Conservation (phyloP, 2,329 filamentous ascomycete genomes). For the Monosporascus cannonballus region DNA sequence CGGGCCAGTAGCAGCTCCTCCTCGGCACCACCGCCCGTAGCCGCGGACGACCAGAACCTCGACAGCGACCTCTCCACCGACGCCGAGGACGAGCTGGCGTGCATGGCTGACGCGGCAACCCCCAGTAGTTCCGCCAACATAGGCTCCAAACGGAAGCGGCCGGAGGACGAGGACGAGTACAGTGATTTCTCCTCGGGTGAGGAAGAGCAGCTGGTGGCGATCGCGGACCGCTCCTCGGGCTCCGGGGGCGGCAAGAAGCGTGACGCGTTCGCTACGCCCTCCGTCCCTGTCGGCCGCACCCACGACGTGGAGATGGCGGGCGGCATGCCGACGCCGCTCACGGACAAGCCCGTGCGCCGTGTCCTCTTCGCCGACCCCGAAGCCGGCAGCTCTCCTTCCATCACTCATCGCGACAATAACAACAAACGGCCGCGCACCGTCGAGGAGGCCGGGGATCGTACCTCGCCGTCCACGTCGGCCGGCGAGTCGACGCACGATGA, state of each 20-base stretch:
- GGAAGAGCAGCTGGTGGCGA: constrained; percentile 17
- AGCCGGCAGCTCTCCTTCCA: constrained; percentile 8
- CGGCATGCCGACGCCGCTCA: constrained; percentile 22
- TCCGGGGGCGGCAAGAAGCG: constrained; percentile 3
- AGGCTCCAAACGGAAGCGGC: constrained; percentile 20
- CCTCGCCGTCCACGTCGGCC: not conserved
- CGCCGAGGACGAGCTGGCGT: constrained; percentile 7
- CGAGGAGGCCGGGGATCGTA: not conserved
- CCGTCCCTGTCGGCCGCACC: constrained; percentile 1
- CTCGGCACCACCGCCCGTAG: not conserved
- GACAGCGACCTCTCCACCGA: constrained; percentile 1
- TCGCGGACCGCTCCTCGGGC: constrained; percentile 12
- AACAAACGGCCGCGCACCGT: constrained; percentile 11
- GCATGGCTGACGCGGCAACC: not conserved
- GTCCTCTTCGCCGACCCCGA: constrained; percentile 21
- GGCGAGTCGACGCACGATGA: constrained; percentile 15
- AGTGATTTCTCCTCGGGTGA: constrained; percentile 22
- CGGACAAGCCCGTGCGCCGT: constrained; percentile 19
- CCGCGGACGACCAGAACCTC: constrained; percentile 6
- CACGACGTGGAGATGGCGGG: constrained; percentile 3
- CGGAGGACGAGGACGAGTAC: constrained; percentile 16
- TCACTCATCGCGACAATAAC: not conserved
- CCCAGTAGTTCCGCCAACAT: constrained; percentile 4
- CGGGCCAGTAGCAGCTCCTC: constrained; percentile 1
- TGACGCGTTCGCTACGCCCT: constrained; percentile 13